Base-by-base conservation (phyloP, 768 basidiomycete genomes). In the Leccinum truebloodii region DNA sequence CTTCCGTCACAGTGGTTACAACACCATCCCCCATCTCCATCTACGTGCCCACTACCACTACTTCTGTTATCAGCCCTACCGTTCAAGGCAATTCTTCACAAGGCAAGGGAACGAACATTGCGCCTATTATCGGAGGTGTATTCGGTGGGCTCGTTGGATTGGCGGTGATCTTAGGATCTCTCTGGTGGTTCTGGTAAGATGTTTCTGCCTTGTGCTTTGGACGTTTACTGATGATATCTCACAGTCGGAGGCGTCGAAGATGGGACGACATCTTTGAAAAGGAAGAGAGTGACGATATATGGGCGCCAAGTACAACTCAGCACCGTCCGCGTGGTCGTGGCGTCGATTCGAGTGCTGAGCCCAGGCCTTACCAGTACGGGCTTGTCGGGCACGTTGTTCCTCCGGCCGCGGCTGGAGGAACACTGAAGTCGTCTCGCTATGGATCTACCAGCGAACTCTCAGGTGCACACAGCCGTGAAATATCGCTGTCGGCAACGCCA, bases 281-380 rank as follows among this genome's bases (percentile, higher is more conserved):
- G 59, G 81, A 81, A 3, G 67, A 58, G 1, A 72, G 76, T 35
- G 73, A 74, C 7, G 64, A 62, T 10, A 52, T 57, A 24, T 65
- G 62, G 54, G 62, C 67, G 14, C n/a, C 68, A 16, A 59, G 65
- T 4, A 63, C 60, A 13, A 52, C 69, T 30, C 57, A 63, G 26
- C 69, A 65, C 18, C 64, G 60, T 49, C 60, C 60, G 9, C 70
- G 68, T 52, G 64, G 59, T 66, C 74, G 50, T 67, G 76, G 57
- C 16, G 64, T 75, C 28, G 69, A 75, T 49, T 62, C 70, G 56
- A 61, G 52, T 44, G 71, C 74, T 30, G 78, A 80, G 52, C 84
- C 83, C 5, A 80, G 75, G 67, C 85, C 86, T 24, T 88, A 88
- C 66, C 28, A 84, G 65, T 88, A 88, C 63, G 86, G 86, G 18